These are phyloP conservation scores for Peronospora destructor DNA, from an alignment of 352 stramenopile species.

Conservation along the genomic window DNA sequence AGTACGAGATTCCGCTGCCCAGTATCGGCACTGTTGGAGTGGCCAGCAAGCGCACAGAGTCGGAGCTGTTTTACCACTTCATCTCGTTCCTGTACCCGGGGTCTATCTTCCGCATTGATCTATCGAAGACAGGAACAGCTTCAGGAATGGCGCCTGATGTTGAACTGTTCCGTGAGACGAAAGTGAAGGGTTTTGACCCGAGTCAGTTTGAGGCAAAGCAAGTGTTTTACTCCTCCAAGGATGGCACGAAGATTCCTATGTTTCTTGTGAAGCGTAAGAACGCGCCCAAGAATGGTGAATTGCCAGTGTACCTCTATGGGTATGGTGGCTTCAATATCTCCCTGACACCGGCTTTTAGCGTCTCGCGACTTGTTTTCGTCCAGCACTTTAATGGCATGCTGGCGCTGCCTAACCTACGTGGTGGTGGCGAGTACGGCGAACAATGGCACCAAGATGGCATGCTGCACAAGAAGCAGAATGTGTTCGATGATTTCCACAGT, in stretches of 20 bases:
- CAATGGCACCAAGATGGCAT: slow-evolving; percentile 90
- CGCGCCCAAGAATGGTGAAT: slow-evolving; percentile 63
- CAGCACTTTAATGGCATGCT: slow-evolving; percentile 89
- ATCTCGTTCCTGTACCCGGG: slow-evolving; percentile 81
- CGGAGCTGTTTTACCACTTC: slow-evolving; percentile 87
- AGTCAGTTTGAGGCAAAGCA: slow-evolving; percentile 76
- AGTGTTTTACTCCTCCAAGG: slow-evolving; percentile 87
- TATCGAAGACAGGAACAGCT: slow-evolving; percentile 25
- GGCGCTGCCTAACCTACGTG: slow-evolving; percentile 91
- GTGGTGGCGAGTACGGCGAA: slow-evolving; percentile 90
- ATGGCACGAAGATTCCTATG: slow-evolving; percentile 93
- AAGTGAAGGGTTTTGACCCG: slow-evolving; percentile 77
- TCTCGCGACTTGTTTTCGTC: slow-evolving; percentile 83
- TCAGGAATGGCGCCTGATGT: slow-evolving; percentile 20
- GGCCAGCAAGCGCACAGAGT: slow-evolving; percentile 62
- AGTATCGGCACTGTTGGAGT: slow-evolving; percentile 63
- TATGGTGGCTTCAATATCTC: slow-evolving; percentile 96
- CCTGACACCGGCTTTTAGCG: slow-evolving; percentile 86
- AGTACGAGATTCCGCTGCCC: slow-evolving; percentile 63
- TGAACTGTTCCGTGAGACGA: slow-evolving; percentile 67
- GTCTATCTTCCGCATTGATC: slow-evolving; percentile 69
- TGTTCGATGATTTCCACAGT: slow-evolving; percentile 95
- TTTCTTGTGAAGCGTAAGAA: slow-evolving; percentile 89
- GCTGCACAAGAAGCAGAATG: slow-evolving; percentile 90
- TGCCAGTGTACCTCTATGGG: slow-evolving; percentile 90